Base-by-base conservation (phyloP, 2,329 filamentous ascomycete species). In the Fusarium poae region DNA sequence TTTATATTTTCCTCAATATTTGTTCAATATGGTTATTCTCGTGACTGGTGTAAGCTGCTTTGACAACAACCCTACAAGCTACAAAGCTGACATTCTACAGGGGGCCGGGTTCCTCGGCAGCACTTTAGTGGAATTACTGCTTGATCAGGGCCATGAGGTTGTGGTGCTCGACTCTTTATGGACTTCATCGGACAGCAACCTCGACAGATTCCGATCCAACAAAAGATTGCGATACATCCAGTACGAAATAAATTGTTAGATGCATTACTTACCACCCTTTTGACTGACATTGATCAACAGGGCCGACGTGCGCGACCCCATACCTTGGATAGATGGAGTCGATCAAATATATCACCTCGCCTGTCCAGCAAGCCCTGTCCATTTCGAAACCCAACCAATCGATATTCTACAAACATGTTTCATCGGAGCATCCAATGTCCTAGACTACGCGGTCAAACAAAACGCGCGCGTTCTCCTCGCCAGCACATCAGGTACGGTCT, bases 331-430 rank as follows among this genome's bases (percentile, higher is more conserved):
- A 30, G 58, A 57, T 0, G 43, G 53, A 2, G 54, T 72, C 4
- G 62, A 70, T 0, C 69, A 72, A 16, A 72, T 72, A 7, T 72
- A 72, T 3, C 69, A 72, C 21, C 66, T 72, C 2, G 69, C 69
- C 0, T 72, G 69, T 15, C 69, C 69, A 4, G 69, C 69, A 1
- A 72, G 69, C 3, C 69, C 69, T 0, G 51, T 70, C 0, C 57
- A 72, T 16, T 72, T 72, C 5, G 66, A 70, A 10, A 64, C 67
- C 2, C 55, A 45, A 1, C 69, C 69, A 0, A 70, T 72, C 15
- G 69, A 72, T 8, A 72, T 72, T 12, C 4, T 72, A 3, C 69
- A 72, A 27, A 72, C 69, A 3, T 72, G 69, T 29, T 72, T 72
- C 7, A 65, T 44, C 1, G 69, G 69, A 1, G 57, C 69, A 4